Percentiles rank a stretch among this genome's conserved stretches.
Conservation (phyloP, 2,329 filamentous ascomycete species). For the Ceratocystis cacaofunesta region DNA sequence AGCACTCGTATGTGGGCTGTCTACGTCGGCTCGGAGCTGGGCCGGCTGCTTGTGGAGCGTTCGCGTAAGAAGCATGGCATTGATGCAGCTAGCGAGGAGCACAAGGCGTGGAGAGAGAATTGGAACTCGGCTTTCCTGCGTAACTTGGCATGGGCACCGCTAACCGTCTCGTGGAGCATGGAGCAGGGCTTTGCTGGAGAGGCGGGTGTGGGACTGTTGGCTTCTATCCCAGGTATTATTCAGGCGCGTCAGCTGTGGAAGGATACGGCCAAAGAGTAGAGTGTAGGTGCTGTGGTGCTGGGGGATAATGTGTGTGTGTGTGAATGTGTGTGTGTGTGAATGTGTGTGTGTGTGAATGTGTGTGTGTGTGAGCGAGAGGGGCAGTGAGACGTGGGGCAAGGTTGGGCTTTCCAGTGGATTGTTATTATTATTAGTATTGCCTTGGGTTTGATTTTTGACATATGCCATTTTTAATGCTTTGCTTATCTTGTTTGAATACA, state of each 20-base stretch:
- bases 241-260: slow-evolving; percentile 29
- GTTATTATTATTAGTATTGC: not conserved
- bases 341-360: not conserved
- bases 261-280: slow-evolving; percentile 20
- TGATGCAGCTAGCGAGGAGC: slow-evolving; percentile 25
- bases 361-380: not conserved
- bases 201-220: slow-evolving; percentile 24
- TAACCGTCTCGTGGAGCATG: slow-evolving; percentile 72
- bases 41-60: slow-evolving; percentile 41
- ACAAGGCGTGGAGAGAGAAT: slow-evolving; percentile 31
- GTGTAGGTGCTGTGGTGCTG: too few species aligned
- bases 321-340: not conserved
- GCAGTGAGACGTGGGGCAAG: not conserved
- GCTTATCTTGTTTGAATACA: not conserved
- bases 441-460: not conserved
- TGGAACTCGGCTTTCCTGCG: slow-evolving; percentile 55
- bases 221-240: slow-evolving; percentile 27
- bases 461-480: not conserved
- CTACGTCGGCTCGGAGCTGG: slow-evolving; percentile 63
- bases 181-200: slow-evolving; percentile 39
- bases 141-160: slow-evolving; percentile 62
- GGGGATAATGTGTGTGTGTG: too few species aligned
- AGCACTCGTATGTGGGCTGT: slow-evolving; percentile 67
- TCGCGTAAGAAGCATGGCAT: slow-evolving; percentile 25
- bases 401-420: not conserved